Percentiles rank a stretch among this genome's conserved stretches.
Conservation (phyloP, 1,284 basidiomycete species). For the Rhodotorula sp. region DNA sequence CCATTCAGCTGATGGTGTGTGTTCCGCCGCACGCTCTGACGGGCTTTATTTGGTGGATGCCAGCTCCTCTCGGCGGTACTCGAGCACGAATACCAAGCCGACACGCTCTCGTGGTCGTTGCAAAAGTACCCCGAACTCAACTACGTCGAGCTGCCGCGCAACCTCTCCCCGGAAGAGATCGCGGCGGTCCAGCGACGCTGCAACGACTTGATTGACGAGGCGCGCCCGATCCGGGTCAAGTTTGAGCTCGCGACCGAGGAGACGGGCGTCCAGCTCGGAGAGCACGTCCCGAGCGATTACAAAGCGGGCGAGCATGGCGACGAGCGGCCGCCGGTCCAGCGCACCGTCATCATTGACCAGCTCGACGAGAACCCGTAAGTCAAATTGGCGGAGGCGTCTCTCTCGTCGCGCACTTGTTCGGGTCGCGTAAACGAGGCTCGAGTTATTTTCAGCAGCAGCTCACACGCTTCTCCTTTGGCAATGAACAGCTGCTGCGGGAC, state of each 20-base stretch:
- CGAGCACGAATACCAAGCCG: constrained; percentile 64
- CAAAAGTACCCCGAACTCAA: constrained; percentile 59
- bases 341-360: constrained; percentile 74
- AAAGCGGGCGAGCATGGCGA: constrained; percentile 55
- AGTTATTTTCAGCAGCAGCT: no score
- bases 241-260: constrained; percentile 61
- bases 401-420: no score
- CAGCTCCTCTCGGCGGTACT: constrained; percentile 72
- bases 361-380: constrained; percentile 74
- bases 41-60: constrained; percentile 42
- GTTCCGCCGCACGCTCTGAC: constrained; percentile 68
- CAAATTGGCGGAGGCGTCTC: no score
- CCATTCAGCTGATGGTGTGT: neutral
- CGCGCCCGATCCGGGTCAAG: constrained; percentile 59
- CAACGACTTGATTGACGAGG: constrained; percentile 57
- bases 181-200: constrained; percentile 62
- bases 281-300: constrained; percentile 66
- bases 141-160: constrained; percentile 74
- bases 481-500: constrained; percentile 79
- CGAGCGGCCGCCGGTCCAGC: constrained; percentile 57
- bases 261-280: constrained; percentile 46
- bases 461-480: no score
- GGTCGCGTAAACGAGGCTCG: no score
- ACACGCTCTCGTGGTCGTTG: constrained; percentile 72
- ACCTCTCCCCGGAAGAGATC: constrained; percentile 66